These are phyloP conservation scores for Diaporthe amygdali DNA, from an alignment of 2,329 filamentous ascomycete species.

Conservation along the genomic window DNA sequence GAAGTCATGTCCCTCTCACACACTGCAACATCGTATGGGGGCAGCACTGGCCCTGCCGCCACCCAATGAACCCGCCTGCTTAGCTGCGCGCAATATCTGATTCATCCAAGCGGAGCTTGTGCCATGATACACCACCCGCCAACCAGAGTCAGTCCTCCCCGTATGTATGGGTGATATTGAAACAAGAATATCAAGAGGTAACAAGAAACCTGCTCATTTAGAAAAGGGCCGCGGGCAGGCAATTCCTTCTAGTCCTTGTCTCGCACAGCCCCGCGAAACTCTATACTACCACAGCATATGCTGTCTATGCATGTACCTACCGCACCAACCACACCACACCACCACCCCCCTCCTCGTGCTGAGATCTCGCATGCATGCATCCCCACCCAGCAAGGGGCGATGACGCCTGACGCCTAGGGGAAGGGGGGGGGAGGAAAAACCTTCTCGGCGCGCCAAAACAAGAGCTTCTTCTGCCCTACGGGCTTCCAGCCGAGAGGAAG, in stretches of 20 bases:
- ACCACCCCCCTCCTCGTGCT: background rate
- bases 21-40: background rate
- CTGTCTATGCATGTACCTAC: background rate
- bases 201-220: background rate
- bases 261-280: slow-evolving; percentile 3
- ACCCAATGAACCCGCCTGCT: background rate
- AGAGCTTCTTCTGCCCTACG: slow-evolving; percentile 10
- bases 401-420: background rate
- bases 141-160: background rate
- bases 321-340: background rate
- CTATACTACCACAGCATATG: background rate
- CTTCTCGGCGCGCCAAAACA: background rate
- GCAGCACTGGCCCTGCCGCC: background rate
- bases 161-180: slow-evolving; percentile 3
- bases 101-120: slow-evolving; percentile 1
- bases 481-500: background rate
- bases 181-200: background rate
- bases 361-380: slow-evolving; percentile 12
- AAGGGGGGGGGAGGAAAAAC: background rate
- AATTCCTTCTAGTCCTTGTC: background rate
- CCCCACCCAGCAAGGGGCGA: background rate
- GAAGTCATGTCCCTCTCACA: background rate
- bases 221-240: background rate
- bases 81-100: background rate
- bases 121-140: slow-evolving; percentile 1